A percentile compares a stretch with the other conserved stretches of the same genome.
phyloP scores from a whole-genome alignment of 495 filamentous ascomycete species.

The Penicillium silybi region DNA sequence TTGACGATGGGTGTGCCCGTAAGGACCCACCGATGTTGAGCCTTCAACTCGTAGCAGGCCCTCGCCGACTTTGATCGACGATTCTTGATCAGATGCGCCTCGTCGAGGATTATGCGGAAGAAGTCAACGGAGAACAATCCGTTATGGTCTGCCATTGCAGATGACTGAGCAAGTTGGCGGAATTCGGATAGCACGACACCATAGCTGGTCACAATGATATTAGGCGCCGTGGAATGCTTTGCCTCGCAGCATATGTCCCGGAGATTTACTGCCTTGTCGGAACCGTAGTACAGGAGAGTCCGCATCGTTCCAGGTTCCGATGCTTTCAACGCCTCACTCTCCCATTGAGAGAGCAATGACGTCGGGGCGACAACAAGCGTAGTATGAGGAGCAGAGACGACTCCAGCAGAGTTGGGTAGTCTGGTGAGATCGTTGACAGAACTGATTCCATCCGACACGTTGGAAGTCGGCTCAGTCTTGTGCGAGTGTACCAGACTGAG shows the following conservation, averaged over 20 bases:
- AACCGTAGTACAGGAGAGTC: slow-evolving; percentile 85
- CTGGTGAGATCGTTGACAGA: slow-evolving; percentile 55
- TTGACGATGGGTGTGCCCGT: slow-evolving; percentile 98
- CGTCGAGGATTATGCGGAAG: slow-evolving; percentile 91
- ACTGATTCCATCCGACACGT: slow-evolving; percentile 27
- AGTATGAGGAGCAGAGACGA: slow-evolving; percentile 75
- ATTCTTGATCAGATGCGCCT: slow-evolving; percentile 94
- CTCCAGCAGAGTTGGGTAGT: slow-evolving; percentile 48
- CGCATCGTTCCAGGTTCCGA: slow-evolving; percentile 78
- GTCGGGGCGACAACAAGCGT: slow-evolving; percentile 95
- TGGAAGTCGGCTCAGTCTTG: slow-evolving; percentile 50
- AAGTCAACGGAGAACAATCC: slow-evolving; percentile 90
- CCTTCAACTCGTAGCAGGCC: slow-evolving; percentile 85
- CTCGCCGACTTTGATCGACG: slow-evolving; percentile 82
- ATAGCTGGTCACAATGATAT: slow-evolving; percentile 94
- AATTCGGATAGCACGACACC: slow-evolving; percentile 89
- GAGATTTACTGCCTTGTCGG: slow-evolving; percentile 73
- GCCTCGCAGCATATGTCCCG: slow-evolving; percentile 66
- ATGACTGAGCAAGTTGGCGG: slow-evolving; percentile 56
- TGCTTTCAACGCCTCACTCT: slow-evolving; percentile 87
- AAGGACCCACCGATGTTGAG: slow-evolving; percentile 85
- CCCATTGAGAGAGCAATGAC: slow-evolving; percentile 91
- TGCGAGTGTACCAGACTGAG: slow-evolving; percentile 87
- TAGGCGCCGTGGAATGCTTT: slow-evolving; percentile 73
- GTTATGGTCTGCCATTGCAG: slow-evolving; percentile 55